phyloP scores from a whole-genome alignment of 2,329 filamentous ascomycete species.

The Aspergillus neoniger region DNA sequence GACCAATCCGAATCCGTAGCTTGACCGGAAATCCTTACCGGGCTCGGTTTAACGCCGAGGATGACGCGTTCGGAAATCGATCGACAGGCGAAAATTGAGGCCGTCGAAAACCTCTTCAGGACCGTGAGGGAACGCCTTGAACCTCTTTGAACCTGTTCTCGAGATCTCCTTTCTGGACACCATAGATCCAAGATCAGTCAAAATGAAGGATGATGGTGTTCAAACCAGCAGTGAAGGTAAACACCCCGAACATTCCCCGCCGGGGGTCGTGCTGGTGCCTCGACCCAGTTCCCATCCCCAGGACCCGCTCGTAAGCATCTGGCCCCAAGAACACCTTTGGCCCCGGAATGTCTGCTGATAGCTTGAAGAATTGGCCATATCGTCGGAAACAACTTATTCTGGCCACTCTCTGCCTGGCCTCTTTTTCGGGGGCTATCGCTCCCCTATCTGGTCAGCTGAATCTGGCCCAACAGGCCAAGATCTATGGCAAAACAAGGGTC shows the following conservation, averaged over 20 bases:
- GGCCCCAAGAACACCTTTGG: neutral
- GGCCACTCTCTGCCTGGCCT: conserved; percentile 1
- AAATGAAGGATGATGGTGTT: neutral
- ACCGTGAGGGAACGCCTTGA: no score
- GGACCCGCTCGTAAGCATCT: conserved; percentile 7
- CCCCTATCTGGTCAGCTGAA: neutral
- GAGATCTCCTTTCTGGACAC: no score
- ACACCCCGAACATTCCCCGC: neutral
- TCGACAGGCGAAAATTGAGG: neutral
- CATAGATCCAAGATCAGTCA: neutral
- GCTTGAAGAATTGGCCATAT: conserved; percentile 3
- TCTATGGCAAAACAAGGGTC: conserved; percentile 8
- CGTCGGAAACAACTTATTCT: conserved; percentile 3
- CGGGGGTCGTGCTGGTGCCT: conserved; percentile 14
- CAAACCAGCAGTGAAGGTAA: neutral
- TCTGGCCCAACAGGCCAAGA: conserved; percentile 3
- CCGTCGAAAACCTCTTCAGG: neutral
- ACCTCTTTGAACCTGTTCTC: no score
- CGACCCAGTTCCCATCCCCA: neutral
- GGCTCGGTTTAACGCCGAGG: neutral
- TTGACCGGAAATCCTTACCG: neutral
- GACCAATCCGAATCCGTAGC: neutral
- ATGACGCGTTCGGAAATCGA: neutral
- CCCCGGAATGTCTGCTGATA: neutral
- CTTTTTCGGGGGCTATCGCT: conserved; percentile 5